These are phyloP conservation scores for Stenogyne calaminthoides DNA, from an alignment of 305 asterid species.

Conservation along the genomic window DNA sequence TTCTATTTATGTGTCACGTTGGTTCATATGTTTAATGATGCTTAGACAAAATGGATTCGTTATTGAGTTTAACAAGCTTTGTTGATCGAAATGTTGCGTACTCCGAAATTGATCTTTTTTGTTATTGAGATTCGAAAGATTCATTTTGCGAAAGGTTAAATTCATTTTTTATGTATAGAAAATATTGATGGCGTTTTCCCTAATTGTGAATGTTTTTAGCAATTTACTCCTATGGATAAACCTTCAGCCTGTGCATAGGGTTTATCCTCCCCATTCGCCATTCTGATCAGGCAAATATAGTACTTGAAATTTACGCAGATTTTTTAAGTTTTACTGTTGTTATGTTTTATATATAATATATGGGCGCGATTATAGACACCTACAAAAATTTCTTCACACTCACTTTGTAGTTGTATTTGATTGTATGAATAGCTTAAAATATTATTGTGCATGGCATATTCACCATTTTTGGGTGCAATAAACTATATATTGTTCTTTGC, in stretches of 20 bases:
- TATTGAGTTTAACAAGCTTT: not conserved
- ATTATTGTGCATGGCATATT: too few relatives aligned
- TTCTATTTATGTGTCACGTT: not conserved
- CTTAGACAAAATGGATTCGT: slow-evolving; percentile 7
- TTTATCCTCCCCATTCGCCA: not conserved
- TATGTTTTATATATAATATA: not conserved
- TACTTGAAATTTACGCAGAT: not conserved
- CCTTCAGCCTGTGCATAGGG: not conserved
- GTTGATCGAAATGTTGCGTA: not conserved
- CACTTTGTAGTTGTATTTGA: too few relatives aligned
- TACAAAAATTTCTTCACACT: too few relatives aligned
- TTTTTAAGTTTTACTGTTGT: not conserved
- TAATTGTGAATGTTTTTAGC: not conserved
- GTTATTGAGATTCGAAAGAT: not conserved
- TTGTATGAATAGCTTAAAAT: too few relatives aligned
- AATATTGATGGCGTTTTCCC: not conserved
- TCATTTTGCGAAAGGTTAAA: slow-evolving; percentile 8
- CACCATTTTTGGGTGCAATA: too few relatives aligned
- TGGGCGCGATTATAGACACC: too few relatives aligned
- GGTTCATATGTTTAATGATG: not conserved
- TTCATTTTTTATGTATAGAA: not conserved
- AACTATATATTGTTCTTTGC: too few relatives aligned
- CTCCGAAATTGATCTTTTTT: not conserved
- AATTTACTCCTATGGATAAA: not conserved
- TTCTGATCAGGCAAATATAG: not conserved